Conservation (phyloP, 441 rosid genomes). For the Erodium texanum region DNA sequence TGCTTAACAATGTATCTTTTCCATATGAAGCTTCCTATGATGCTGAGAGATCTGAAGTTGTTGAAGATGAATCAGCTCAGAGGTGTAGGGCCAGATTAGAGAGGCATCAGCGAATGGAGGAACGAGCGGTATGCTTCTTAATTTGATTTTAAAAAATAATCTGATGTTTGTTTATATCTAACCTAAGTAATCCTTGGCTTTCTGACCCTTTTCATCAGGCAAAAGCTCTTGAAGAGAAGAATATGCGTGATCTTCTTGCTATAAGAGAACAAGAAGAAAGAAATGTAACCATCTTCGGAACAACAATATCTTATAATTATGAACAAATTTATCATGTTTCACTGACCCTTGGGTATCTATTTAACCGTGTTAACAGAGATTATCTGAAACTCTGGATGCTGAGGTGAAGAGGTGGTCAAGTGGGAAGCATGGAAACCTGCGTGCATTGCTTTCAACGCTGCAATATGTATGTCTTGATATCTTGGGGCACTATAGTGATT, state of each 20-base stretch:
- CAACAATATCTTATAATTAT: background rate
- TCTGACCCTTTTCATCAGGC: slow-evolving; percentile 41
- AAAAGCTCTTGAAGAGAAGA: slow-evolving; percentile 93
- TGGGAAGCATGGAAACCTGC: slow-evolving; percentile 88
- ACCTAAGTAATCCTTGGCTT: slow-evolving; percentile 12
- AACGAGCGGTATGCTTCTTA: slow-evolving; percentile 57
- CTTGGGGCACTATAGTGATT: slow-evolving; percentile 3
- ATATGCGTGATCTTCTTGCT: slow-evolving; percentile 80
- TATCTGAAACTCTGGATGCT: slow-evolving; percentile 78
- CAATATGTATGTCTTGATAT: slow-evolving; percentile 62
- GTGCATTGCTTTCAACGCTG: slow-evolving; percentile 88
- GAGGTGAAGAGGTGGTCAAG: slow-evolving; percentile 94
- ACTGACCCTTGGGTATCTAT: slow-evolving; percentile 13
- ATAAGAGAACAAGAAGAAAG: slow-evolving; percentile 92
- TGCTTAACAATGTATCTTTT: slow-evolving; percentile 16
- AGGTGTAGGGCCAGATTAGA: slow-evolving; percentile 91
- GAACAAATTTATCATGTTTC: slow-evolving; percentile 2
- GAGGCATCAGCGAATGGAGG: slow-evolving; percentile 82
- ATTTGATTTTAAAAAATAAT: background rate
- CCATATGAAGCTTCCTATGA: slow-evolving; percentile 24
- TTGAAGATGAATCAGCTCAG: slow-evolving; percentile 83
- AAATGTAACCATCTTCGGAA: slow-evolving; percentile 32
- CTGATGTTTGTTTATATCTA: background rate
- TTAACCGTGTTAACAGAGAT: slow-evolving; percentile 42
- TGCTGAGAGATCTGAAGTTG: slow-evolving; percentile 34